These are phyloP conservation scores for Candida sanyiensis DNA, from an alignment of 805 yeast species.

Conservation along the genomic window DNA sequence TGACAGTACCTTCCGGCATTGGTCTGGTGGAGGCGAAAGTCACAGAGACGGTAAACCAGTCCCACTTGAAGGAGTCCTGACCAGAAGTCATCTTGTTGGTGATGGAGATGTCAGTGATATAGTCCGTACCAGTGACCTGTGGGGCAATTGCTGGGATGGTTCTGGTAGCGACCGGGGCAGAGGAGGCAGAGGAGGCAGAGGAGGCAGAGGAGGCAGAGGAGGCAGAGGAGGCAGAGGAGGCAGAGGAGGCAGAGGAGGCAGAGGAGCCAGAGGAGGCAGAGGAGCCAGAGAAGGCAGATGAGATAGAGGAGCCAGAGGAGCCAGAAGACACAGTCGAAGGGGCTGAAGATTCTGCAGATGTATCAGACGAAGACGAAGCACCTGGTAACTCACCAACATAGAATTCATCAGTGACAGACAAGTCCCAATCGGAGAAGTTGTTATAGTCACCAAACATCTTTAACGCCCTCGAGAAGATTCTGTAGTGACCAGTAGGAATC, in stretches of 20 bases:
- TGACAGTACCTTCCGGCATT: slow-evolving; percentile 5
- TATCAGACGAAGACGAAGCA: neutral
- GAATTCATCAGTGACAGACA: slow-evolving; percentile 8
- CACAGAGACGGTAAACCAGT: slow-evolving; percentile 8
- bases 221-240: neutral
- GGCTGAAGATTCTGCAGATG: too few relatives aligned
- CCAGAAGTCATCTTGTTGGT: slow-evolving; percentile 3
- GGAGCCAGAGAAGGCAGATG: slow-evolving; percentile 39
- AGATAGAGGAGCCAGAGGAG: slow-evolving; percentile 4
- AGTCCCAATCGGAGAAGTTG: slow-evolving; percentile 12
- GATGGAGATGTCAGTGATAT: slow-evolving; percentile 4
- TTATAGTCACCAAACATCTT: slow-evolving; percentile 10
- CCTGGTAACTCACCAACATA: neutral
- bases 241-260: slow-evolving; percentile 1
- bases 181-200: neutral
- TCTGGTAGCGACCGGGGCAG: neutral
- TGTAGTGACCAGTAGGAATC: slow-evolving; percentile 13
- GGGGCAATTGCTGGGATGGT: slow-evolving; percentile 5
- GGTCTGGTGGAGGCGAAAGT: slow-evolving; percentile 3
- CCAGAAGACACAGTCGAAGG: too few relatives aligned
- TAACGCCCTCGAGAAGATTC: slow-evolving; percentile 10
- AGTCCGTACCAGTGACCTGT: slow-evolving; percentile 7
- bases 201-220: neutral
- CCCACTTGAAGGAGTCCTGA: neutral
- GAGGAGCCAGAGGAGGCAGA: slow-evolving; percentile 1